These are phyloP conservation scores for Aspergillus tamarii DNA, from an alignment of 2,329 filamentous ascomycete species.

Conservation along the genomic window DNA sequence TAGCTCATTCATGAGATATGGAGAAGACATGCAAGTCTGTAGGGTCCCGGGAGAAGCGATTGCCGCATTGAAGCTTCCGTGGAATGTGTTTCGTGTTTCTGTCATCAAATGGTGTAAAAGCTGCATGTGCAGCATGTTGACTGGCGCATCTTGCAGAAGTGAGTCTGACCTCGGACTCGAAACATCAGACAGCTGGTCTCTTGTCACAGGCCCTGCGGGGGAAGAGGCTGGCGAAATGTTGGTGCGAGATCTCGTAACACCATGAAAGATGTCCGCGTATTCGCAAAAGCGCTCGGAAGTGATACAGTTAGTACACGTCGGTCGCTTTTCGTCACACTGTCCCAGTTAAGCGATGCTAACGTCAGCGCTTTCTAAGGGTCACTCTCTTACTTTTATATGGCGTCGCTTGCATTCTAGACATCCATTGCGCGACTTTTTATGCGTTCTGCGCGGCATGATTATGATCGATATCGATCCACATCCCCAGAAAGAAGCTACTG, in stretches of 20 bases:
- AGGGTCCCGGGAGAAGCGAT: slow-evolving; percentile 11
- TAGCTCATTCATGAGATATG: slow-evolving; percentile 53
- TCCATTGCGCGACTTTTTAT: slow-evolving; percentile 44
- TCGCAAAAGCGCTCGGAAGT: slow-evolving; percentile 25
- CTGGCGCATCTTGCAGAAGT: slow-evolving; percentile 14
- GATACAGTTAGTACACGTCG: slow-evolving; percentile 38
- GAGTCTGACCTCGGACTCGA: background rate
- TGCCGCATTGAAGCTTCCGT: background rate
- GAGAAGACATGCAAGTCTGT: slow-evolving; percentile 24
- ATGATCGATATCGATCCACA: background rate
- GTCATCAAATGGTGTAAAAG: slow-evolving; percentile 32
- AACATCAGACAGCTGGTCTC: background rate
- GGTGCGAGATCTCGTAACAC: background rate
- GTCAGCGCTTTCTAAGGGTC: background rate
- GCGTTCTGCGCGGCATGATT: slow-evolving; percentile 30
- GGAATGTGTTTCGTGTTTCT: slow-evolving; percentile 10
- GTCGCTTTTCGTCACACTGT: slow-evolving; percentile 39
- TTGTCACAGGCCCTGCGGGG: background rate
- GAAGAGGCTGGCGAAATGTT: slow-evolving; percentile 3
- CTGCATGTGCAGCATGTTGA: slow-evolving; percentile 37
- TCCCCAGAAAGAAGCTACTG: background rate
- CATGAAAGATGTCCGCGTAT: slow-evolving; percentile 11
- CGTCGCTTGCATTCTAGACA: slow-evolving; percentile 43
- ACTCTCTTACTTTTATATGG: slow-evolving; percentile 39
- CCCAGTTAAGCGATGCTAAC: background rate